phyloP scores from a whole-genome alignment of 192 early-diverging fungal genomes.

The Coemansia sp. region DNA sequence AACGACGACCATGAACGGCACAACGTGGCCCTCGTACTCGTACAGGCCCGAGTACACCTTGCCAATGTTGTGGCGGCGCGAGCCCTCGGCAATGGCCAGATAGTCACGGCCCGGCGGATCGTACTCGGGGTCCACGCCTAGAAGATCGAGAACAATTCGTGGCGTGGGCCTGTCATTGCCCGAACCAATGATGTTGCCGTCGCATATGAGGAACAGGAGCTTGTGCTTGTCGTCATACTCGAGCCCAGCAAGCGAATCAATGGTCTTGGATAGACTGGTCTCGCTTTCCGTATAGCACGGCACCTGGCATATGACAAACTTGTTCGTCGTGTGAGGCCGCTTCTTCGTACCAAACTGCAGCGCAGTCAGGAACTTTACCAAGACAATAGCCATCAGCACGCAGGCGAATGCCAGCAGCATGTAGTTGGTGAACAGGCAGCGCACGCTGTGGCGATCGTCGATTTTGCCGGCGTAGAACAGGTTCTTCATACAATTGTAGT shows the following conservation, averaged over 20 bases:
- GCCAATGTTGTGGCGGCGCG: slow-evolving; percentile 88
- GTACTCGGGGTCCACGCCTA: slow-evolving; percentile 76
- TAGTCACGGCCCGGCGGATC: slow-evolving; percentile 75
- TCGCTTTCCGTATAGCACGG: slow-evolving; percentile 94
- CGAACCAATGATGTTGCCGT: slow-evolving; percentile 91
- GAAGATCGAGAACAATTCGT: slow-evolving; percentile 88
- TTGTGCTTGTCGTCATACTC: slow-evolving; percentile 86
- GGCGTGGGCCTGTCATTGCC: slow-evolving; percentile 97
- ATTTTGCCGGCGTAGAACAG: slow-evolving; percentile 82
- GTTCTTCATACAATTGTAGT: slow-evolving; percentile 72
- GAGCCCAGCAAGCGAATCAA: slow-evolving; percentile 71
- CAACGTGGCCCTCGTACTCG: slow-evolving; percentile 80
- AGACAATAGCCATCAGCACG: slow-evolving; percentile 75
- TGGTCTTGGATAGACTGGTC: slow-evolving; percentile 74
- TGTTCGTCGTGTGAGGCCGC: slow-evolving; percentile 76
- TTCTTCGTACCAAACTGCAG: slow-evolving; percentile 66
- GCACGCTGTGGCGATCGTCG: slow-evolving; percentile 68
- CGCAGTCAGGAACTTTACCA: slow-evolving; percentile 77
- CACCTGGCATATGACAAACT: slow-evolving; percentile 92
- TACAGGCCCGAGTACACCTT: slow-evolving; percentile 96
- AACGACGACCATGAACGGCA: slow-evolving; percentile 93
- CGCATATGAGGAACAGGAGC: slow-evolving; percentile 79
- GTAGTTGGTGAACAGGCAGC: slow-evolving; percentile 81
- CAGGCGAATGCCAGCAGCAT: slow-evolving; percentile 72
- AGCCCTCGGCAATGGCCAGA: slow-evolving; percentile 86